A percentile compares a stretch with the other conserved stretches of the same genome.
Evolutionary conservation across 495 filamentous ascomycete genomes (phyloP).

Genomic region (Arthonia radiata): DNA sequence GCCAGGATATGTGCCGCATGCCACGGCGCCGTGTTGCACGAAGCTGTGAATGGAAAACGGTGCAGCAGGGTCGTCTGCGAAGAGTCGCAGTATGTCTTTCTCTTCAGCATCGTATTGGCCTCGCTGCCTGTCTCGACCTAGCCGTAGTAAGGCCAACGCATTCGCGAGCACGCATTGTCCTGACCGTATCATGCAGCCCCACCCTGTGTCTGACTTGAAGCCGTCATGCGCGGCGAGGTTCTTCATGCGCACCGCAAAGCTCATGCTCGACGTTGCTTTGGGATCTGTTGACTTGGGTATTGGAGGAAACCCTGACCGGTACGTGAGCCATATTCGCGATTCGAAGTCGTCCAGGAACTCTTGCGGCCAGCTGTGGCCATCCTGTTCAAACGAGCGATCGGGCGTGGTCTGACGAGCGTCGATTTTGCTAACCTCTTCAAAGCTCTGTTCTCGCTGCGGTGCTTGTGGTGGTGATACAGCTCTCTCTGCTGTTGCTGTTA

Average conservation of each 20-base stretch:
- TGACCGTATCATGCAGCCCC: constrained; percentile 98
- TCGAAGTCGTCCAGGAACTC: constrained; percentile 83
- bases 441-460: constrained; percentile 13
- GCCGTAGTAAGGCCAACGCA: constrained; percentile 37
- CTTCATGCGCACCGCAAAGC: constrained; percentile 62
- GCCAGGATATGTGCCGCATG: constrained; percentile 83
- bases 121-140: constrained; percentile 72
- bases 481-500: constrained; percentile 2
- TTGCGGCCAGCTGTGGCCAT: constrained; percentile 49
- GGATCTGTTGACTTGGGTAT: constrained; percentile 62
- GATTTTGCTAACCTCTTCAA: constrained; percentile 21
- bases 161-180: constrained; percentile 88
- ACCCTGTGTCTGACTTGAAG: constrained; percentile 85
- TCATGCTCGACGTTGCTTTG: constrained; percentile 44
- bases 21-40: constrained; percentile 62
- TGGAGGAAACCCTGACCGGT: constrained; percentile 61
- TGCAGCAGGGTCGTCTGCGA: constrained; percentile 66
- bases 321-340: constrained; percentile 87
- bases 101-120: constrained; percentile 34
- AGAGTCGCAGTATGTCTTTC: constrained; percentile 47
- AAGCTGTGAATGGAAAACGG: constrained; percentile 93
- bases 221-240: constrained; percentile 54
- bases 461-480: constrained; percentile 2
- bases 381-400: too few species aligned
- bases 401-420: constrained; percentile 14